These are phyloP conservation scores for Stagonosporopsis chrysanthemi DNA, from an alignment of 2,329 filamentous ascomycete species.

Conservation along the genomic window DNA sequence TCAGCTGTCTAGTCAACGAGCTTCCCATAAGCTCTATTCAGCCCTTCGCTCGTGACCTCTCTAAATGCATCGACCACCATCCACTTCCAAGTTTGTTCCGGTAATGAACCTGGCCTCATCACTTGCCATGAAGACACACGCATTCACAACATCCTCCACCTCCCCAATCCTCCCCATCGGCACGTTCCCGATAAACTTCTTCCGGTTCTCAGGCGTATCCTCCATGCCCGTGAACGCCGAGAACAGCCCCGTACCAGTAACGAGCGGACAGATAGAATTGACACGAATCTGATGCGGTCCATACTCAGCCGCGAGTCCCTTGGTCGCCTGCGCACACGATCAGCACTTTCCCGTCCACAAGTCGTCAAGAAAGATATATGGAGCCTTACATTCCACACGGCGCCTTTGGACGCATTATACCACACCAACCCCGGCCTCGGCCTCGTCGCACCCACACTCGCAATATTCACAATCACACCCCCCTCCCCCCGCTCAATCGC, in stretches of 20 bases:
- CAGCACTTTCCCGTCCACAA: not conserved
- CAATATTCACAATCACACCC: constrained; percentile 70
- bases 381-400: constrained; percentile 63
- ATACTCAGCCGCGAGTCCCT: constrained; percentile 75
- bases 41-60: not conserved
- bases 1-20: not conserved
- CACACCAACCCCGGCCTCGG: constrained; percentile 70
- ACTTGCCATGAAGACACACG: constrained; percentile 65
- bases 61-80: constrained; percentile 50
- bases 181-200: constrained; percentile 63
- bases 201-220: constrained; percentile 64
- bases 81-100: constrained; percentile 56
- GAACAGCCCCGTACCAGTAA: constrained; percentile 71
- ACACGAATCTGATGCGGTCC: constrained; percentile 75
- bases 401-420: constrained; percentile 75
- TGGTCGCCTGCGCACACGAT: constrained; percentile 56
- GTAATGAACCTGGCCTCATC: constrained; percentile 68
- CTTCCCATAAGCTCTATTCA: not conserved
- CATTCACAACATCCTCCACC: constrained; percentile 66
- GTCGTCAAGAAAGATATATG: not conserved
- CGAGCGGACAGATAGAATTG: constrained; percentile 73
- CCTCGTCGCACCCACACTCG: constrained; percentile 68
- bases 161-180: constrained; percentile 67
- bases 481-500: constrained; percentile 65
- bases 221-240: constrained; percentile 66